Conservation (phyloP, 108 stramenopile genomes). For the Schizochytrium sp. region DNA sequence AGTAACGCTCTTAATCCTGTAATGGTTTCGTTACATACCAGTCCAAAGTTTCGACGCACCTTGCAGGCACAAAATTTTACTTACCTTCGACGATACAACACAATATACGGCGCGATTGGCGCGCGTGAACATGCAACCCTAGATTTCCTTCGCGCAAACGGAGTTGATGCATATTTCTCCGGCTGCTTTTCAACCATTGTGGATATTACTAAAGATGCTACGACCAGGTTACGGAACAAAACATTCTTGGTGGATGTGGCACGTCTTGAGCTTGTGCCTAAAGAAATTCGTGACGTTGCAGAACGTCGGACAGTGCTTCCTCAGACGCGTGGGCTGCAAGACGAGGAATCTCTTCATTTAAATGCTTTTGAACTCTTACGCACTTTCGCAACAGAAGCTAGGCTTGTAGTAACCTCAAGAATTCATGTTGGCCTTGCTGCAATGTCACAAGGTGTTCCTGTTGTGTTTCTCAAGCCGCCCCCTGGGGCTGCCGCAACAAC, state of each 20-base stretch:
- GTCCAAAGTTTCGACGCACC: not conserved
- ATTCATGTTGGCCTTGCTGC: constrained; percentile 4
- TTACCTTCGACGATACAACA: not conserved
- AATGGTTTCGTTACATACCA: not conserved
- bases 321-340: not conserved
- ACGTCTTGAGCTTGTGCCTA: not conserved
- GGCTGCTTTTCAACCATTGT: constrained; percentile 56
- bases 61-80: not conserved
- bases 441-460: constrained; percentile 51
- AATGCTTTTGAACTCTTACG: constrained; percentile 3
- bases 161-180: constrained; percentile 18
- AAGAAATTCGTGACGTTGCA: not conserved
- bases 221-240: not conserved
- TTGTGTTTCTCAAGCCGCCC: constrained; percentile 33
- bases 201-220: not conserved
- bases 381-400: not conserved
- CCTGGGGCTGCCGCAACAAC: not conserved
- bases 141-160: not conserved
- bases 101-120: not conserved
- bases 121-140: constrained; percentile 35
- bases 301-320: not conserved
- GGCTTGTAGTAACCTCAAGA: constrained; percentile 21
- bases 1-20: not conserved
- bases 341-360: not conserved
- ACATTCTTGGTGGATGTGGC: constrained; percentile 36